These are phyloP conservation scores for Acer saccharum DNA, from an alignment of 345 rosid species.

Conservation along the genomic window DNA sequence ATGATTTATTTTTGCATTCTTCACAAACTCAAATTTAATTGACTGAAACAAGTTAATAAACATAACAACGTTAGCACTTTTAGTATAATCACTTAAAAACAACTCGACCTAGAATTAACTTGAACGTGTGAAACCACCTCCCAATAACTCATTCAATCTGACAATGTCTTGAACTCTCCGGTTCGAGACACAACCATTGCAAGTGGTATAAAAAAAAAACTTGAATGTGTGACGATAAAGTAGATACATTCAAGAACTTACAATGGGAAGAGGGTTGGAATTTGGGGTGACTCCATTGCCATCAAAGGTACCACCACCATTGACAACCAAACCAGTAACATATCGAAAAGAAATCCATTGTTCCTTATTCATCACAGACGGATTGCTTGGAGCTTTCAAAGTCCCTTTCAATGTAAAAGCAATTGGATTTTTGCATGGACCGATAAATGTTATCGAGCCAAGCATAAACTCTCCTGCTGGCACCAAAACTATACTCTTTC, in stretches of 20 bases:
- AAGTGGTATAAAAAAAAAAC: too few species aligned
- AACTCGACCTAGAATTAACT: too few species aligned
- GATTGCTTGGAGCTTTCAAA: background rate
- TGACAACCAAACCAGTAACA: background rate
- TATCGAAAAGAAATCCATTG: background rate
- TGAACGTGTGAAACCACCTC: too few species aligned
- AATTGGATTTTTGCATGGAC: slow-evolving; percentile 38
- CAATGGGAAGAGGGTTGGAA: background rate
- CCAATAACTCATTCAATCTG: too few species aligned
- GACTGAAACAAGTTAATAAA: background rate
- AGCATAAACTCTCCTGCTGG: slow-evolving; percentile 32
- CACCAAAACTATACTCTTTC: slow-evolving; percentile 14
- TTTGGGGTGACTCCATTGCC: background rate
- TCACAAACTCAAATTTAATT: slow-evolving; percentile 19
- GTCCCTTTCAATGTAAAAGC: background rate
- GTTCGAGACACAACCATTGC: too few species aligned
- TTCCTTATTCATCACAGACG: background rate
- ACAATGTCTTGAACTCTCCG: too few species aligned
- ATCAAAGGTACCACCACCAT: background rate
- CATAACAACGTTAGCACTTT: background rate
- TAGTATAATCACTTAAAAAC: too few species aligned
- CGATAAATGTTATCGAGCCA: slow-evolving; percentile 13
- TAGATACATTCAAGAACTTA: background rate
- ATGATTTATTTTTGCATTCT: slow-evolving; percentile 15
- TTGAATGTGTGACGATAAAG: too few species aligned